Evolutionary conservation across 345 rosid species (phyloP).

Genomic region (Sapria himalayana): DNA sequence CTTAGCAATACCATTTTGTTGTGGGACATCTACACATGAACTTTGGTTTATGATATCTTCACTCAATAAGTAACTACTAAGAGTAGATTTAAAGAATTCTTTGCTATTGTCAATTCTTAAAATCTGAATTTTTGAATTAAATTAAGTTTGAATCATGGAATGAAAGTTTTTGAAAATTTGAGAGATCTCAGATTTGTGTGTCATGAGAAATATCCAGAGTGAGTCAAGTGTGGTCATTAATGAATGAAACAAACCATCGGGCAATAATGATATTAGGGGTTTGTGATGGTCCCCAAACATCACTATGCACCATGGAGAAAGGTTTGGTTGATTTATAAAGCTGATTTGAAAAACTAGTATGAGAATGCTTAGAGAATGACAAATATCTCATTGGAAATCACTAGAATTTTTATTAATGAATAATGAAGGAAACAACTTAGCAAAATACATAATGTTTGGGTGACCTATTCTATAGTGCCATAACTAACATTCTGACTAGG

Average conservation of each 20-base stretch:
- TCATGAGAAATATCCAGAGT: neutral
- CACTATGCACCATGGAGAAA: too few species aligned
- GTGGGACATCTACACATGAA: too few species aligned
- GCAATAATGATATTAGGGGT: neutral
- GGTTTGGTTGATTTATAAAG: too few species aligned
- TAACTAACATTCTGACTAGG: too few species aligned
- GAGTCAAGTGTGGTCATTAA: neutral
- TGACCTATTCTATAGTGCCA: neutral
- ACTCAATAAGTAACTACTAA: neutral
- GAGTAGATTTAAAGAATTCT: neutral
- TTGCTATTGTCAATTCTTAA: neutral
- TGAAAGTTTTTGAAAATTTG: neutral
- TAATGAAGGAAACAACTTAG: neutral
- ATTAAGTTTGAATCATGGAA: neutral
- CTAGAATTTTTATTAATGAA: neutral
- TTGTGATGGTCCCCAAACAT: too few species aligned
- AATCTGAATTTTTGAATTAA: neutral
- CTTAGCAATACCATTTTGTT: neutral
- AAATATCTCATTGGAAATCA: neutral
- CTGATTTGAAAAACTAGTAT: too few species aligned
- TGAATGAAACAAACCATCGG: neutral
- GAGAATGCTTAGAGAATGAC: neutral
- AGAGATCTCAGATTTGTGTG: neutral
- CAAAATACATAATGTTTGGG: neutral
- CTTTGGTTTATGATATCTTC: neutral